A percentile compares a stretch with the other conserved stretches of the same genome.
Conservation (phyloP, 306 rosid species). For the Prunus armeniaca region DNA sequence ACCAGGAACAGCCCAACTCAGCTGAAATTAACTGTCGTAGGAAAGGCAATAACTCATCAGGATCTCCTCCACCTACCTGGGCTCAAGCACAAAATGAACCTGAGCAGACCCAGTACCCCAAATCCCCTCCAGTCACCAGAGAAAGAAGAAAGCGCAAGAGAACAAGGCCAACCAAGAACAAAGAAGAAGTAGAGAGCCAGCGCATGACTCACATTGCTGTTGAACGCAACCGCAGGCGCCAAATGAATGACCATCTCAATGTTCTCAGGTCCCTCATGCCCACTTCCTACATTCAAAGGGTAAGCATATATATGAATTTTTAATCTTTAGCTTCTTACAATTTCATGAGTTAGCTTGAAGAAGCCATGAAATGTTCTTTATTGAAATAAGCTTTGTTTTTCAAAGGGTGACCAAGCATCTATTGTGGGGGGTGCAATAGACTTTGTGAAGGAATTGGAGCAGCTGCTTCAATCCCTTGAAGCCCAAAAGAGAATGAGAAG, state of each 20-base stretch:
- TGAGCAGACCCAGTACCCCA: slow-evolving; percentile 27
- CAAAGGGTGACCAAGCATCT: slow-evolving; percentile 96
- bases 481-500: slow-evolving; percentile 60
- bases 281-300: slow-evolving; percentile 75
- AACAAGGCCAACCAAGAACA: slow-evolving; percentile 67
- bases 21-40: slow-evolving; percentile 12
- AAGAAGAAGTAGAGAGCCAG: slow-evolving; percentile 90
- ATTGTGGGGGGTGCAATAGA: slow-evolving; percentile 95
- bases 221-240: slow-evolving; percentile 87
- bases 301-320: slow-evolving; percentile 7
- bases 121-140: slow-evolving; percentile 28
- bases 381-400: not conserved
- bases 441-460: slow-evolving; percentile 94
- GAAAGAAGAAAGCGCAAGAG: slow-evolving; percentile 82
- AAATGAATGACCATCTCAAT: slow-evolving; percentile 92
- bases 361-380: not conserved
- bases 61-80: slow-evolving; percentile 18
- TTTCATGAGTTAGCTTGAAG: not conserved
- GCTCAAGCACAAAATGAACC: slow-evolving; percentile 9
- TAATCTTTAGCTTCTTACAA: not conserved
- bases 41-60: not conserved
- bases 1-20: slow-evolving; percentile 32
- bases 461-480: slow-evolving; percentile 68
- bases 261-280: slow-evolving; percentile 93
- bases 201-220: slow-evolving; percentile 97